Evolutionary conservation across 2,329 filamentous ascomycete species (phyloP).

Genomic region (Ceratocystis cubensis): DNA sequence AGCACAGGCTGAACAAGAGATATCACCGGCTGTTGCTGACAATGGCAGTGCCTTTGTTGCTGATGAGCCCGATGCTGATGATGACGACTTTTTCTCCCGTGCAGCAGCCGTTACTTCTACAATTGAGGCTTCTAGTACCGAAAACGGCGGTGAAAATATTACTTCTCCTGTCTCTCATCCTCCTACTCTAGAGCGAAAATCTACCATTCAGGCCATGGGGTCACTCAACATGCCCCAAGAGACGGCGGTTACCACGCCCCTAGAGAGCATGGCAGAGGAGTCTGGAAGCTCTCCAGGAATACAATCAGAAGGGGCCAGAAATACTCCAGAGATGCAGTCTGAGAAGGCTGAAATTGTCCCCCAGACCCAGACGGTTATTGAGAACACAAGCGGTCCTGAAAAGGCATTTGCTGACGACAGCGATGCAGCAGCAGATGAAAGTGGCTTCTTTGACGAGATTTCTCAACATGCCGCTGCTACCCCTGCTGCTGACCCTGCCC

Average conservation of each 20-base stretch:
- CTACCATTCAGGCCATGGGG: constrained; percentile 53
- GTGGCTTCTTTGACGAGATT: constrained; percentile 11
- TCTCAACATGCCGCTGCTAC: constrained; percentile 15
- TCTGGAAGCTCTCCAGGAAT: constrained; percentile 22
- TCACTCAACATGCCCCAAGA: constrained; percentile 30
- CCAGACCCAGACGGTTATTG: too few species aligned
- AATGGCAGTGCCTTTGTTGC: constrained; percentile 1
- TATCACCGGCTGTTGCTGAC: constrained; percentile 18
- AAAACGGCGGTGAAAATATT: constrained; percentile 23
- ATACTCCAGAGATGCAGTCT: too few species aligned
- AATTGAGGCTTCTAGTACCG: constrained; percentile 30
- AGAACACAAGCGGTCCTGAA: too few species aligned
- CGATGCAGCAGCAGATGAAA: neutral
- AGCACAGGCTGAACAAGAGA: constrained; percentile 22
- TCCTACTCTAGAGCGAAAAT: constrained; percentile 49
- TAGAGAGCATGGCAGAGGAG: constrained; percentile 26
- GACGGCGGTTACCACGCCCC: neutral
- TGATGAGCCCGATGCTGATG: constrained; percentile 21
- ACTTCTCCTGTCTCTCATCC: constrained; percentile 19
- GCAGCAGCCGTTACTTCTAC: constrained; percentile 16
- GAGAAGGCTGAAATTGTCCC: too few species aligned
- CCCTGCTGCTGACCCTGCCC: constrained; percentile 39
- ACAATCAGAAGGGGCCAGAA: constrained; percentile 6
- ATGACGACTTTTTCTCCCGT: constrained; percentile 47
- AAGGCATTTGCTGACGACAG: constrained; percentile 1